phyloP scores from a whole-genome alignment of 768 basidiomycete species.

The Lactifluus rugatus region DNA sequence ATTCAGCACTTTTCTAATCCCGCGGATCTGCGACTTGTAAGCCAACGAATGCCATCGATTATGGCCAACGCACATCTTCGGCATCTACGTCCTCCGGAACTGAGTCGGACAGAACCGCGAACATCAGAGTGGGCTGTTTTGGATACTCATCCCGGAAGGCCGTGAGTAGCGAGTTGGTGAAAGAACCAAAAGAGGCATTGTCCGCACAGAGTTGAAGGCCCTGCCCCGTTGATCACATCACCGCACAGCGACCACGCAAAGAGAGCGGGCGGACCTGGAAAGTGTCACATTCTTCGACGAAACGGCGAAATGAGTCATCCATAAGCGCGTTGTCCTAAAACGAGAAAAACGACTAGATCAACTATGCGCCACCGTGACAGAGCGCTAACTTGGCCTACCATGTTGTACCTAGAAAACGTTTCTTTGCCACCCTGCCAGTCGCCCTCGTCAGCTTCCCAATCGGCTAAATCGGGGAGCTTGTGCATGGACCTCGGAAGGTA shows the following conservation, averaged over 20 bases:
- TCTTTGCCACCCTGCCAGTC: conserved; percentile 50
- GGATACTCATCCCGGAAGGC: conserved; percentile 58
- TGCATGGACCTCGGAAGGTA: conserved; percentile 60
- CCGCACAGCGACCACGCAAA: not conserved
- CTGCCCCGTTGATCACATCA: conserved; percentile 27
- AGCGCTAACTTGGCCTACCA: conserved; percentile 31
- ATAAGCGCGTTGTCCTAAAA: conserved; percentile 52
- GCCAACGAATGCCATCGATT: conserved; percentile 1
- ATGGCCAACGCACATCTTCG: conserved; percentile 7
- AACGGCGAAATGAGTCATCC: conserved; percentile 56
- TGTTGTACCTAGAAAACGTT: conserved; percentile 42
- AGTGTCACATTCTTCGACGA: conserved; percentile 68
- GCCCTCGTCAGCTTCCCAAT: conserved; percentile 43
- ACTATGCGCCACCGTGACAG: not conserved
- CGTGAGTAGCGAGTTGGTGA: conserved; percentile 48
- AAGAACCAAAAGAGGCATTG: conserved; percentile 53
- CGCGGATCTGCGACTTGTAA: conserved; percentile 26
- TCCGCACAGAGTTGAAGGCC: conserved; percentile 64
- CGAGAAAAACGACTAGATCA: not conserved
- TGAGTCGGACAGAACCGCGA: conserved; percentile 47
- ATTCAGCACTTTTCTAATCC: conserved; percentile 41
- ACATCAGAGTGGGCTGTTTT: conserved; percentile 49
- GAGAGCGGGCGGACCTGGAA: conserved; percentile 42
- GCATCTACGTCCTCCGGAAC: conserved; percentile 22
- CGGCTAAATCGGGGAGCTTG: conserved; percentile 46